A percentile compares a stretch with the other conserved stretches of the same genome.
Evolutionary conservation across 805 yeast genomes (phyloP).

Genomic region (Kodamaea hsintzibuensis): DNA sequence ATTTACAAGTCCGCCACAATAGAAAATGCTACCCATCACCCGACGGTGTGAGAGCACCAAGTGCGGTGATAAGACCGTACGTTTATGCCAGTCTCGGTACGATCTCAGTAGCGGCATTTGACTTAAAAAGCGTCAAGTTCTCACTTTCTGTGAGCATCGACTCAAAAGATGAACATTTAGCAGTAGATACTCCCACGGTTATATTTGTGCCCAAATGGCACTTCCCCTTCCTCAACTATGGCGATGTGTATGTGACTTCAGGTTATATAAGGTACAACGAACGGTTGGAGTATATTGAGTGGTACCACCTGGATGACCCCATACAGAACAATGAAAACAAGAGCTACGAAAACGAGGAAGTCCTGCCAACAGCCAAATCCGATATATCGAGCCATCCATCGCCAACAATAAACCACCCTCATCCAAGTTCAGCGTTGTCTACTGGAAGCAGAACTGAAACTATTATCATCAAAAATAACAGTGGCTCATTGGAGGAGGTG

Average conservation of each 20-base stretch:
- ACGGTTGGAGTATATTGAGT: slow-evolving; percentile 57
- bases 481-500: slow-evolving; percentile 34
- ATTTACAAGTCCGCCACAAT: slow-evolving; percentile 25
- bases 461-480: slow-evolving; percentile 36
- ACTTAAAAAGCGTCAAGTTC: slow-evolving; percentile 49
- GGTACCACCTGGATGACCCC: slow-evolving; percentile 56
- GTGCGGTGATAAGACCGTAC: slow-evolving; percentile 77
- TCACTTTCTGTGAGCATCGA: slow-evolving; percentile 43
- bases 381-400: not conserved
- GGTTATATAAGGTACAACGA: slow-evolving; percentile 59
- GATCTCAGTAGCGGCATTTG: slow-evolving; percentile 57
- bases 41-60: slow-evolving; percentile 72
- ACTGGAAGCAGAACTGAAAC: slow-evolving; percentile 24
- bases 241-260: slow-evolving; percentile 49
- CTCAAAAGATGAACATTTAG: slow-evolving; percentile 9
- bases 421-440: not conserved
- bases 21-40: slow-evolving; percentile 41
- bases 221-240: slow-evolving; percentile 51
- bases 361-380: slow-evolving; percentile 5
- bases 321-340: slow-evolving; percentile 13
- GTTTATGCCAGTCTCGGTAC: slow-evolving; percentile 65
- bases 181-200: slow-evolving; percentile 45
- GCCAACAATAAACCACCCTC: not conserved
- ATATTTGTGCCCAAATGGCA: slow-evolving; percentile 76
- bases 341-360: slow-evolving; percentile 1